Evolutionary conservation across 345 rosid genomes (phyloP).

Genomic region (Melaleuca quinquenervia): DNA sequence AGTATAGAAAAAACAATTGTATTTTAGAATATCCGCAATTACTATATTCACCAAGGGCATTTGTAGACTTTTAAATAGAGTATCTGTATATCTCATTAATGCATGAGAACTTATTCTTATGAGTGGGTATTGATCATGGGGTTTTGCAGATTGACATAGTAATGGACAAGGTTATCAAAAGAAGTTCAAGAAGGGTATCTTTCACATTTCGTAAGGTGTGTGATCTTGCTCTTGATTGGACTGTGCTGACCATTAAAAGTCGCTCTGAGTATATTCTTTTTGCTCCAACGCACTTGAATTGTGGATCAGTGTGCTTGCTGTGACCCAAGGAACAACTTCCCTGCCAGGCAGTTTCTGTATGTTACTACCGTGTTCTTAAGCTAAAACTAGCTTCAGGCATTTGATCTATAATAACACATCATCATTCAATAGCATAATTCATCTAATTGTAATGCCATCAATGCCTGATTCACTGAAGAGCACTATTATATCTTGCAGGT

Average conservation of each 20-base stretch:
- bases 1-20: not conserved
- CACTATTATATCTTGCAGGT: conserved; percentile 36
- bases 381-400: not conserved
- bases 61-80: not conserved
- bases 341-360: not conserved
- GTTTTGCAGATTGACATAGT: conserved; percentile 67
- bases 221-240: not conserved
- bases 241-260: not conserved
- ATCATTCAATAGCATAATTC: not conserved
- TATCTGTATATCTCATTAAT: not conserved
- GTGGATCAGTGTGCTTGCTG: not conserved
- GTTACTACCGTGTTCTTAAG: not conserved
- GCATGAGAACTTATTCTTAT: not conserved
- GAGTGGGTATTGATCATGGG: not conserved
- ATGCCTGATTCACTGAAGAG: not conserved
- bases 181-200: conserved; percentile 76
- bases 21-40: not conserved
- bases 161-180: conserved; percentile 47
- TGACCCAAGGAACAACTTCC: not conserved
- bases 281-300: not conserved
- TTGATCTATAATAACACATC: not conserved
- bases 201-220: conserved; percentile 87
- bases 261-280: not conserved
- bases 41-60: not conserved
- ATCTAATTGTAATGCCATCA: not conserved